Evolutionary conservation across 495 filamentous ascomycete genomes (phyloP), one percentile per base, ranked within the genome.

Genomic region (Penicillium herquei): DNA sequence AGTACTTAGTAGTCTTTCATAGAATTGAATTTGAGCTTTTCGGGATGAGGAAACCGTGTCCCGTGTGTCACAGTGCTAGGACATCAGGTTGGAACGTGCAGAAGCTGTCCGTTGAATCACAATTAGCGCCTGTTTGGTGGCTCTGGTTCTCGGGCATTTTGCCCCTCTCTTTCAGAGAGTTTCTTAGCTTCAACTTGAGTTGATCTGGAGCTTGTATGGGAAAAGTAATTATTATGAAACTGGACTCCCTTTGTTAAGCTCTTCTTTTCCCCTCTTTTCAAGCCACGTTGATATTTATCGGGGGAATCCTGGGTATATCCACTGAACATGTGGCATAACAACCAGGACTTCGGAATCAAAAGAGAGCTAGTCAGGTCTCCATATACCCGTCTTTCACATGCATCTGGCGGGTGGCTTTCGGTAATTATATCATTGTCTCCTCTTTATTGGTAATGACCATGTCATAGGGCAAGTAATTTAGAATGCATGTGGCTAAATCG

Each of bases 71-170:
- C 21, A 26, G 21, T 53, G 53, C 58, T 58, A 49, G 44, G 56
- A 59, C 59, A 57, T 21, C 18, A 50, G 37, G 31, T 48, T 56
- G 57, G 63, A 66, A 63, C 56, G 57, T 66, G 63, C 63, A 59
- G 56, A 58, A 40, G 39, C 51, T 58, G 47, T 31, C 49, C 39
- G 45, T 52, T 51, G 54, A 51, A 63, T 60, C 57, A 60, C 61
- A 55, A 17, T 55, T 63, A 59, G 57, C 50, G 54, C 39, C 21
- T 16, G 37, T 9, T 41, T 55, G 58, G 33, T 51, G 9, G 13
- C 37, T 53, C 31, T 26, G 21, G 21, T 26, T 26, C 21, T 26
- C 21, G 34, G 34, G 34, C 34, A 34, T 51, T 16, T 39, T 32
- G 1, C 37, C 33, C 12, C 43, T 46, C 18, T 30, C 18, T 13